Evolutionary conservation across 2,329 filamentous ascomycete genomes (phyloP).

Genomic region (Hymenoscyphus scutula): DNA sequence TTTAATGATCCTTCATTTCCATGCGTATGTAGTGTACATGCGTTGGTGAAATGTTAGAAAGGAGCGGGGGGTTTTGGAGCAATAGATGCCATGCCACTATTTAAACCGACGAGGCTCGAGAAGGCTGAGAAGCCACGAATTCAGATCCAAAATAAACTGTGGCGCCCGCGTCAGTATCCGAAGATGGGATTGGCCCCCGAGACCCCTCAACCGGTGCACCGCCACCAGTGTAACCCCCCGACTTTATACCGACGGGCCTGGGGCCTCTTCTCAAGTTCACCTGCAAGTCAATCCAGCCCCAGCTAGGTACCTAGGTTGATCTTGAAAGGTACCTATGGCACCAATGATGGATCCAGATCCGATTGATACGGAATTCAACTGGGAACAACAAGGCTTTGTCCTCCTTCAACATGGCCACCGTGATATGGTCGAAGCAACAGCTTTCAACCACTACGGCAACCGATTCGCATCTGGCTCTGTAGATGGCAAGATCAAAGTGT

Average conservation of each 20-base stretch:
- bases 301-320: no score
- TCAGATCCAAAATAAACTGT: slow-evolving; percentile 2
- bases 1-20: slow-evolving; percentile 4
- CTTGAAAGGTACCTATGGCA: slow-evolving; percentile 14
- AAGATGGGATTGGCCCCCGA: not conserved
- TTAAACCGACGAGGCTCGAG: not conserved
- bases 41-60: not conserved
- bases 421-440: slow-evolving; percentile 52
- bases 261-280: not conserved
- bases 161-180: not conserved
- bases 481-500: slow-evolving; percentile 90
- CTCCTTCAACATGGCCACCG: slow-evolving; percentile 73
- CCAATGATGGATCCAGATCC: slow-evolving; percentile 24
- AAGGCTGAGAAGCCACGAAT: slow-evolving; percentile 20
- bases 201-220: not conserved
- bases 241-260: not conserved
- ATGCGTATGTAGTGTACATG: no score
- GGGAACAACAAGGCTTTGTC: slow-evolving; percentile 27
- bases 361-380: slow-evolving; percentile 14
- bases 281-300: no score
- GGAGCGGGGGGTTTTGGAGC: not conserved
- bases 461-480: slow-evolving; percentile 88
- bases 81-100: not conserved
- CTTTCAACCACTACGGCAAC: slow-evolving; percentile 90
- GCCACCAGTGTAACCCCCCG: not conserved